Evolutionary conservation across 805 yeast genomes (phyloP).

Genomic region (Candida germanica): DNA sequence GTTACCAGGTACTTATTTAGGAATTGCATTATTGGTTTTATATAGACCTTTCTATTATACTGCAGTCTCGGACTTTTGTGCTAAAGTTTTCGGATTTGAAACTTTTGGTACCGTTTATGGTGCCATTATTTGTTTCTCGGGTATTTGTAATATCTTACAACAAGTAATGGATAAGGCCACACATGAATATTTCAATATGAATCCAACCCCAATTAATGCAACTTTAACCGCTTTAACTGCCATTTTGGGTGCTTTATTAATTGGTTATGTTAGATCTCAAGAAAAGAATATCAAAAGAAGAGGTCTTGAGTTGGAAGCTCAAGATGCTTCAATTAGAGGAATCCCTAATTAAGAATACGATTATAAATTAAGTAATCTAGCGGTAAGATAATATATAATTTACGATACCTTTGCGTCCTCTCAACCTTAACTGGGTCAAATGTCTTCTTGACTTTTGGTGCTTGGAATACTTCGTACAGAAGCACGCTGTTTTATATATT

Average conservation of each 20-base stretch:
- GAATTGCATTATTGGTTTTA: slow-evolving; percentile 69
- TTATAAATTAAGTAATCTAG: no score
- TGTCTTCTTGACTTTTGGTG: no score
- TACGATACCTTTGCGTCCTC: no score
- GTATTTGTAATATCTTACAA: slow-evolving; percentile 74
- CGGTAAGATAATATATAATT: slow-evolving; percentile 1
- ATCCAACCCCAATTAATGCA: slow-evolving; percentile 77
- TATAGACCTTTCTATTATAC: slow-evolving; percentile 93
- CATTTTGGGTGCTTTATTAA: slow-evolving; percentile 46
- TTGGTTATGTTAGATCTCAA: slow-evolving; percentile 43
- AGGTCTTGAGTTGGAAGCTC: slow-evolving; percentile 61
- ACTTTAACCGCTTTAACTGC: slow-evolving; percentile 53
- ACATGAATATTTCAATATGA: slow-evolving; percentile 61
- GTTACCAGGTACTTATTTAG: slow-evolving; percentile 57
- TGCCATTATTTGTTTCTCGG: slow-evolving; percentile 75
- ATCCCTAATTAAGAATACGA: slow-evolving; percentile 45
- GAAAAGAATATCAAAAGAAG: slow-evolving; percentile 44
- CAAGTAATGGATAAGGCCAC: slow-evolving; percentile 67
- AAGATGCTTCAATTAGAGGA: slow-evolving; percentile 47
- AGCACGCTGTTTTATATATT: no score
- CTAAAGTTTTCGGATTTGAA: slow-evolving; percentile 88
- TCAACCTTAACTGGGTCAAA: no score
- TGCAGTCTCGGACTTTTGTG: slow-evolving; percentile 85
- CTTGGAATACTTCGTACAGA: no score
- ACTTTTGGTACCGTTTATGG: slow-evolving; percentile 94